Base-by-base conservation (phyloP, 768 basidiomycete species). In the Phylloporus sp. region DNA sequence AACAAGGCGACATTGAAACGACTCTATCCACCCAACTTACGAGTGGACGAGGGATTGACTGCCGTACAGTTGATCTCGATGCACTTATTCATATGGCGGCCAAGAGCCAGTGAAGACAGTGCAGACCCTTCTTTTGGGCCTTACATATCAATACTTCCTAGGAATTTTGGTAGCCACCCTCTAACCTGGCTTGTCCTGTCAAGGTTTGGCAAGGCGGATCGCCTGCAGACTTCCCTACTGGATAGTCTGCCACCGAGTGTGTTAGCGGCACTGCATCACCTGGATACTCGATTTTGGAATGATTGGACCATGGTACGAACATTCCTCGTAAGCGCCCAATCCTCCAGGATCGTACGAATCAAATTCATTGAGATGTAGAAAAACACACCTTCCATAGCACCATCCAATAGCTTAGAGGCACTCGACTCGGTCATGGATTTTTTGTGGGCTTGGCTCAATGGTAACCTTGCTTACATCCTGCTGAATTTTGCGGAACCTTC, bases 361-460 rank as follows among this genome's bases (percentile, higher is more conserved):
- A 6, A 32, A 13, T 37, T 37, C 21, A 49, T 38, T 5, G 29
- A 33, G 17, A n/a, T 32, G 8, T 35, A 52, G 55, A 48, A 42
- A 34, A 56, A 9, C 13, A 41, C 26, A 13, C 31, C 56, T 14
- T 49, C 33, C 8, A 27, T 49, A 17, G 15, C 43, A 15, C 8
- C 40, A 4, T 33, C 24, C 10, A 26, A 18, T 9, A 22, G 5
- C 35, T 33, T 49, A 8, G 38, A 64, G 27, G n/a, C 42, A 28
- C 23, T 17, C n/a, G 46, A 45, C 40, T 26, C 36, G 13, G 32
- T 46, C 22, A 49, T 53, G 49, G 76, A 82, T 55, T 89, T 80
- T 54, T 63, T 90, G 4, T 96, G 94, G 91, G 91, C 79, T 1
- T 98, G 94, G 93, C 74, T 97, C 9, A 94, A 84, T 59, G 90